Percentiles rank a stretch among this genome's conserved stretches.
phyloP scores from a whole-genome alignment of 345 rosid species.

The Trapa bicornis region DNA sequence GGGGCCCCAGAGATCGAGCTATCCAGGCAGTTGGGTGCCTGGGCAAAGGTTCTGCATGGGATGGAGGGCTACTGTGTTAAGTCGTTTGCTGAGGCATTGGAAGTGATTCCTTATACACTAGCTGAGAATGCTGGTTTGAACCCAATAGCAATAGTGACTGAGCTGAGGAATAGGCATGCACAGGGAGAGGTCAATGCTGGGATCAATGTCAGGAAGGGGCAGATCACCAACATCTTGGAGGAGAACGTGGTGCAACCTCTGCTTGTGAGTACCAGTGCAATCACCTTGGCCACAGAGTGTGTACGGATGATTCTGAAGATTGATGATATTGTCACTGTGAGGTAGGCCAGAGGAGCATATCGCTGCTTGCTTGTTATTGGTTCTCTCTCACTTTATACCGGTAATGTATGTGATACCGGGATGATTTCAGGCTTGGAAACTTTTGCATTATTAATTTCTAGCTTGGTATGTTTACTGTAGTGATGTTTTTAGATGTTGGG shows the following conservation, averaged over 20 bases:
- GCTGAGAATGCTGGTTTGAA: constrained; percentile 98
- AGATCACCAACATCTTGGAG: constrained; percentile 94
- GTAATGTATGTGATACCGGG: not conserved
- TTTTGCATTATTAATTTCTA: constrained; percentile 1
- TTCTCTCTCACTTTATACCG: not conserved
- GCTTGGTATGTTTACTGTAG: not conserved
- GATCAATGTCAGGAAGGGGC: constrained; percentile 96
- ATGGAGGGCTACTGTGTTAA: constrained; percentile 93
- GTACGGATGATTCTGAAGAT: constrained; percentile 98
- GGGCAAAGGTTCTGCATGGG: constrained; percentile 95
- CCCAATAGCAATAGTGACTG: constrained; percentile 90
- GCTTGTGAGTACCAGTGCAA: constrained; percentile 92
- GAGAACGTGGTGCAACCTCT: constrained; percentile 98
- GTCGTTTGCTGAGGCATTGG: constrained; percentile 89
- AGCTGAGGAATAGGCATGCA: constrained; percentile 95
- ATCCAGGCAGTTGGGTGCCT: constrained; percentile 92
- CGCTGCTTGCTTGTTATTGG: not conserved
- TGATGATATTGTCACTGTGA: constrained; percentile 87
- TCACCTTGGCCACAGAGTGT: constrained; percentile 81
- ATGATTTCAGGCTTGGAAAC: constrained; percentile 1
- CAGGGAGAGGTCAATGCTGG: constrained; percentile 93
- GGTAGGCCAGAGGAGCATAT: constrained; percentile 29
- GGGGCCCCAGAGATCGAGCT: constrained; percentile 98
- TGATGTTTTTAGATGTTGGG: not conserved
- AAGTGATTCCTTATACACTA: constrained; percentile 86